These are phyloP conservation scores for Aspergillus ellipticus DNA, from an alignment of 495 filamentous ascomycete species.

Conservation along the genomic window DNA sequence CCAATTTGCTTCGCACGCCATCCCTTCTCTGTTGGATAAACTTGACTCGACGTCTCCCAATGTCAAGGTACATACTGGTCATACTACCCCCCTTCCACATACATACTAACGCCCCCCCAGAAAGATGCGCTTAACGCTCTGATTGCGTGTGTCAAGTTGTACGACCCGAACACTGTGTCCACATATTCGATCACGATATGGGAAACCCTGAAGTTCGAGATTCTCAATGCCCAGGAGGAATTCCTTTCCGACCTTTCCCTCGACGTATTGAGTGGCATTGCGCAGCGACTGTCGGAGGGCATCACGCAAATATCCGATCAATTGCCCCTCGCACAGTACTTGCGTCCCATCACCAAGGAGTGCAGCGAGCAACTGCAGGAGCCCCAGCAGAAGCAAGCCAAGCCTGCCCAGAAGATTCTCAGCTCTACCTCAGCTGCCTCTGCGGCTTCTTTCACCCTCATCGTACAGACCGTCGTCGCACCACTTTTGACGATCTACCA, in stretches of 20 bases:
- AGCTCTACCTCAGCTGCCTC: slow-evolving; percentile 53
- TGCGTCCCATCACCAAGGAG: slow-evolving; percentile 63
- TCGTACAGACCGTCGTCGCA: slow-evolving; percentile 55
- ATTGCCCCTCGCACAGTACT: slow-evolving; percentile 55
- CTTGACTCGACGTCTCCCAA: slow-evolving; percentile 71
- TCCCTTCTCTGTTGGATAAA: slow-evolving; percentile 70
- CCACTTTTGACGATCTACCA: slow-evolving; percentile 61
- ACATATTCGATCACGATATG: slow-evolving; percentile 67
- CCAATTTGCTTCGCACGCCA: slow-evolving; percentile 65
- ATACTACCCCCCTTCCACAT: background rate
- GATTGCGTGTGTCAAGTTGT: slow-evolving; percentile 56
- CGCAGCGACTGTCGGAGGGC: slow-evolving; percentile 53
- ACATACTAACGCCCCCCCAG: slow-evolving; percentile 39
- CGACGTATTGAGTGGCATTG: slow-evolving; percentile 50
- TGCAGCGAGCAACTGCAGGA: slow-evolving; percentile 70
- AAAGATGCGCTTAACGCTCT: slow-evolving; percentile 69
- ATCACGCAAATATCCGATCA: slow-evolving; percentile 44
- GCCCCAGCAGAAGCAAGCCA: slow-evolving; percentile 73
- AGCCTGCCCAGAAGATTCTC: slow-evolving; percentile 63
- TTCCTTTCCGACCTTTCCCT: slow-evolving; percentile 63
- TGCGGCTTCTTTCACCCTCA: slow-evolving; percentile 48
- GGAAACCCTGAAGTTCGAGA: slow-evolving; percentile 73
- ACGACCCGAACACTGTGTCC: slow-evolving; percentile 60
- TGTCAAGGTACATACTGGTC: slow-evolving; percentile 54
- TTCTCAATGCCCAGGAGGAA: slow-evolving; percentile 71